phyloP scores from a whole-genome alignment of 1,284 basidiomycete species.

The Leccinum angustisporum region DNA sequence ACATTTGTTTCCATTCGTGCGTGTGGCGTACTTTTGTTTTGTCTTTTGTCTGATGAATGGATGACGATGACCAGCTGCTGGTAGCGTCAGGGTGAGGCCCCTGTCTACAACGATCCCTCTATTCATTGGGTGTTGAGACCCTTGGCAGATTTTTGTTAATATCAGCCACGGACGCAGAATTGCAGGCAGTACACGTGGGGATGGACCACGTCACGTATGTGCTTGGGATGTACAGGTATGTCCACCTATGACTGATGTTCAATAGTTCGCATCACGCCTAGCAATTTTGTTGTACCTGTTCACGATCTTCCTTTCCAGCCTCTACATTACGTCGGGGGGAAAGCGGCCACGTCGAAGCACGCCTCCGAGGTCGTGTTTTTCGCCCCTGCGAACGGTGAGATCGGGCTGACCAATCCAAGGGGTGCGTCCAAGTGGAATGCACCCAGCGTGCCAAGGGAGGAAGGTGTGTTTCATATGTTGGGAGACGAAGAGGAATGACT shows the following conservation, averaged over 20 bases:
- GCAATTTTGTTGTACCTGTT: constrained; percentile 79
- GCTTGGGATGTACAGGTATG: constrained; percentile 74
- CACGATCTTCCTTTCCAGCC: constrained; percentile 56
- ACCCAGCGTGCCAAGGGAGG: constrained; percentile 33
- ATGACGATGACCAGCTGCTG: constrained; percentile 51
- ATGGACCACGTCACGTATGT: constrained; percentile 92
- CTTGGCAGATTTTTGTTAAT: constrained; percentile 71
- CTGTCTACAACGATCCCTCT: neutral
- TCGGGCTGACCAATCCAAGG: constrained; percentile 5
- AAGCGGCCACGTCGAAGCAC: constrained; percentile 37
- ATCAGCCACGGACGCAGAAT: constrained; percentile 89
- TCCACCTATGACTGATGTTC: neutral
- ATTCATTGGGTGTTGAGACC: neutral
- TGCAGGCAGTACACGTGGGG: constrained; percentile 64
- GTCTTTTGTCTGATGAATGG: neutral
- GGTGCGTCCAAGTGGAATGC: constrained; percentile 40
- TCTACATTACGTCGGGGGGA: constrained; percentile 64
- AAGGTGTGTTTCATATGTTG: neutral
- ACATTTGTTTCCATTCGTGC: constrained; percentile 83
- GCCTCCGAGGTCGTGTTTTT: constrained; percentile 21
- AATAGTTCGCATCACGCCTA: constrained; percentile 40
- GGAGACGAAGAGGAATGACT: no score
- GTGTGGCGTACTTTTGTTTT: constrained; percentile 31
- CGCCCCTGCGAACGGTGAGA: constrained; percentile 22
- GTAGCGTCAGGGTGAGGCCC: constrained; percentile 54